Base-by-base conservation (phyloP, 805 yeast species). In the Candida broadrunensis region DNA sequence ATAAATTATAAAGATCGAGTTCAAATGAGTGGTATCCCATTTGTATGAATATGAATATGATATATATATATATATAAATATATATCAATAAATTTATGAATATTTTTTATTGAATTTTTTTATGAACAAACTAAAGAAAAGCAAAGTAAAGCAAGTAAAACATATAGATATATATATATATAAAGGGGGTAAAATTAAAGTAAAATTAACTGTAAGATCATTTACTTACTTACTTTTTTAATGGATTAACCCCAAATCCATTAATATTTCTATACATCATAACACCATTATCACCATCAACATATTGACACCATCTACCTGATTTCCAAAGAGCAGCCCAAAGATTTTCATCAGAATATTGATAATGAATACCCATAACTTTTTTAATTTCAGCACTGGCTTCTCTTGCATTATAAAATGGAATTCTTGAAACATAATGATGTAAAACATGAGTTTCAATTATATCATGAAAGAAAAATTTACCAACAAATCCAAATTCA, bases 231-330 rank as follows among this genome's bases (percentile, higher is more conserved):
- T 25, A 5, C 13, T n/a, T 14, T 29, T 29, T 29, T 5, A 29
- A 14, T 33, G 54, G 52, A 24, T 44, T 39, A 18, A 50, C 39
- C 46, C 90, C 90, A 36, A 76, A 56, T n/a, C 67, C 65, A 53
- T 80, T 80, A 46, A 67, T 63, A 56, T 80, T 80, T 76, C 86
- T 79, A 57, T 66, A 80, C 86, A 80, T 80, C 62, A 67, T 61
- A 48, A 85, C 80, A 45, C 88, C 88, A 20, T 45, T 42, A 52
- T 84, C 87, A 44, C 63, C 72, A 46, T 81, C 88, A 41, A 84
- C 86, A 49, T 75, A 84, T 63, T 82, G 87, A 63, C 90, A 84
- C 44, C 72, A 47, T 63, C 90, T 77, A 38, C 74, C 65, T 47
- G 71, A 65, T 46, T 75, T 73, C 85, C 85, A 79, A 47, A 79